Conservation (phyloP, 768 basidiomycete genomes). For the Trametes sanguinea region DNA sequence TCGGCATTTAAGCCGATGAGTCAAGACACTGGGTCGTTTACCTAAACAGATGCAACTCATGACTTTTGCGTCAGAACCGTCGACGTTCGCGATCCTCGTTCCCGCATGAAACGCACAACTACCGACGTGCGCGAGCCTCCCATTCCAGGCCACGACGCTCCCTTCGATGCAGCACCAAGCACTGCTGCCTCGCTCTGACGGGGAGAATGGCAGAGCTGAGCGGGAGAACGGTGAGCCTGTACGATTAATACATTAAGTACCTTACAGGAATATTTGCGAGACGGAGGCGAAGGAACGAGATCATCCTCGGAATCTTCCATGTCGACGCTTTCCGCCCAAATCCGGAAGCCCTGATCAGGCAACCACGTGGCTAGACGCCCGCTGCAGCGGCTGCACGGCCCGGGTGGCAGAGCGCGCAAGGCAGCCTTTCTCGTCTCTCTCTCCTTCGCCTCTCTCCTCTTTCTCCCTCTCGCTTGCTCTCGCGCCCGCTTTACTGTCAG, state of each 20-base stretch:
- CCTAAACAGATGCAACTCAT: constrained; percentile 12
- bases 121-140: background rate
- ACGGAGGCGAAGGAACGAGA: constrained; percentile 1
- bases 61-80: constrained; percentile 5
- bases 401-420: background rate
- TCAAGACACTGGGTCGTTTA: constrained; percentile 17
- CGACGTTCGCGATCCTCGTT: constrained; percentile 17
- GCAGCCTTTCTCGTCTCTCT: background rate
- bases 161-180: too few species aligned
- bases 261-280: background rate
- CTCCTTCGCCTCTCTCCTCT: background rate
- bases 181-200: too few species aligned
- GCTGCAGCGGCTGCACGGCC: background rate
- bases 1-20: constrained; percentile 15
- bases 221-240: background rate
- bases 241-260: background rate
- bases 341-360: background rate
- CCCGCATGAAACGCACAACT: background rate
- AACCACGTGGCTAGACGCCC: background rate
- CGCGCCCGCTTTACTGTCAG: background rate
- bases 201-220: background rate
- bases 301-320: background rate
- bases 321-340: background rate
- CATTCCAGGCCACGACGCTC: background rate
- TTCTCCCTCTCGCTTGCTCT: background rate